These are phyloP conservation scores for Sugiyamaella novakii DNA, from an alignment of 1,139 yeast genomes.

Conservation along the genomic window DNA sequence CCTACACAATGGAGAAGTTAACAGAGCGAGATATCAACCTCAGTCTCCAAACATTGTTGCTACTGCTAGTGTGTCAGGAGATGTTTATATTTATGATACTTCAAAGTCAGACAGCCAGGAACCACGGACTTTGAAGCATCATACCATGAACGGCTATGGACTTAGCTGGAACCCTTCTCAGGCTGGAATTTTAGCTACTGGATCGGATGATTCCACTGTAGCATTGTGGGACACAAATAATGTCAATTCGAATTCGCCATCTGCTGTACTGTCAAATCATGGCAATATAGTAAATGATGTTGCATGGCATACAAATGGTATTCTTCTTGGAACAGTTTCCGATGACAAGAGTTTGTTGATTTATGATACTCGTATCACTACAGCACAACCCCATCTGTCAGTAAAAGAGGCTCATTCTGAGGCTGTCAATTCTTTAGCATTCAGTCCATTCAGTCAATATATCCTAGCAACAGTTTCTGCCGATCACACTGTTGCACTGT, in stretches of 20 bases:
- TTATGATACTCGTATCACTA: constrained; percentile 60
- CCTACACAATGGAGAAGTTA: constrained; percentile 62
- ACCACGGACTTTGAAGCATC: constrained; percentile 51
- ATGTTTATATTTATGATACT: constrained; percentile 64
- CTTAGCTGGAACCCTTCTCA: constrained; percentile 61
- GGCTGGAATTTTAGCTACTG: constrained; percentile 53
- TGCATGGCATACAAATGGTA: constrained; percentile 51
- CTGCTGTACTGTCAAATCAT: constrained; percentile 33
- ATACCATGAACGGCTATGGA: constrained; percentile 68
- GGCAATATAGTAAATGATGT: constrained; percentile 45
- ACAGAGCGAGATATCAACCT: constrained; percentile 82
- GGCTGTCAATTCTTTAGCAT: constrained; percentile 67
- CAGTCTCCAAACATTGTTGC: constrained; percentile 66
- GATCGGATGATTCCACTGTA: constrained; percentile 68
- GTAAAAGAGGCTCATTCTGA: constrained; percentile 38
- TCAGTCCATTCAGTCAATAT: constrained; percentile 58
- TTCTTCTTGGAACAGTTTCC: constrained; percentile 69
- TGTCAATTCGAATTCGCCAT: constrained; percentile 27
- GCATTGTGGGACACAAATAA: constrained; percentile 57
- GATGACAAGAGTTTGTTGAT: constrained; percentile 71
- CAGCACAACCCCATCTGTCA: constrained; percentile 34
- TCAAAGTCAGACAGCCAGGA: constrained; percentile 36
- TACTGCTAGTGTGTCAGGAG: constrained; percentile 76
- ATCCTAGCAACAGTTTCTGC: constrained; percentile 73
- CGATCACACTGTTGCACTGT: constrained; percentile 57